A percentile compares a stretch with the other conserved stretches of the same genome.
Evolutionary conservation across 768 basidiomycete genomes (phyloP).

Genomic region (Russula emetica): DNA sequence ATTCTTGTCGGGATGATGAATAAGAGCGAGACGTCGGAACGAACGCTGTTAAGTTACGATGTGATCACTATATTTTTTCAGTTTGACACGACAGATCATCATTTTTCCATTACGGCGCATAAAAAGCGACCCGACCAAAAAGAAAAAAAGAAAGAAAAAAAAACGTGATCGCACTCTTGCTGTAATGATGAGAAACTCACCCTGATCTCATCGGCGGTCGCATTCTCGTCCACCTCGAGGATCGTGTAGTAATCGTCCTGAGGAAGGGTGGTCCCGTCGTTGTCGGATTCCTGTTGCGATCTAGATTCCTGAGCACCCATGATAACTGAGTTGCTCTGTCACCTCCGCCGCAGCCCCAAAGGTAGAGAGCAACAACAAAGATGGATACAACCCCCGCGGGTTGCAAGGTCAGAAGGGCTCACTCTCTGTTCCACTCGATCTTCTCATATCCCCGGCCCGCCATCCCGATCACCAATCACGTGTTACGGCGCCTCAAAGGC

Average conservation of each 20-base stretch:
- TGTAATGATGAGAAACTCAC: constrained; percentile 36
- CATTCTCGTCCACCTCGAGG: constrained; percentile 74
- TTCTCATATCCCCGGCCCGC: not conserved
- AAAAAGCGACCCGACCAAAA: not conserved
- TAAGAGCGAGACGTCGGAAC: constrained; percentile 77
- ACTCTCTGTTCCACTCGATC: not conserved
- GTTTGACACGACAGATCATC: constrained; percentile 7
- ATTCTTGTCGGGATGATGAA: constrained; percentile 90
- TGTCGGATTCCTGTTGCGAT: constrained; percentile 34
- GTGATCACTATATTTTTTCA: constrained; percentile 11
- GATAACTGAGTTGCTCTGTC: constrained; percentile 12
- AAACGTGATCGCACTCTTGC: not conserved
- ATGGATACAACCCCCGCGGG: not conserved
- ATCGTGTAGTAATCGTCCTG: constrained; percentile 76
- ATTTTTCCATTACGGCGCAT: not conserved
- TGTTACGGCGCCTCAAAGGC: not conserved
- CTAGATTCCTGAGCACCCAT: constrained; percentile 75
- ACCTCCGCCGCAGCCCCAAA: not conserved
- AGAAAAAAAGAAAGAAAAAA: no score
- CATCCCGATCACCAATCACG: constrained; percentile 6
- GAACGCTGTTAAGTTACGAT: constrained; percentile 55
- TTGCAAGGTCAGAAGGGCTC: not conserved
- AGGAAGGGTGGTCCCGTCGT: constrained; percentile 28
- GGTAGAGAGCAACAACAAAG: not conserved
- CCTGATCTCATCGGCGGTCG: constrained; percentile 86